phyloP scores from a whole-genome alignment of 495 filamentous ascomycete genomes.

The Podospora didyma region DNA sequence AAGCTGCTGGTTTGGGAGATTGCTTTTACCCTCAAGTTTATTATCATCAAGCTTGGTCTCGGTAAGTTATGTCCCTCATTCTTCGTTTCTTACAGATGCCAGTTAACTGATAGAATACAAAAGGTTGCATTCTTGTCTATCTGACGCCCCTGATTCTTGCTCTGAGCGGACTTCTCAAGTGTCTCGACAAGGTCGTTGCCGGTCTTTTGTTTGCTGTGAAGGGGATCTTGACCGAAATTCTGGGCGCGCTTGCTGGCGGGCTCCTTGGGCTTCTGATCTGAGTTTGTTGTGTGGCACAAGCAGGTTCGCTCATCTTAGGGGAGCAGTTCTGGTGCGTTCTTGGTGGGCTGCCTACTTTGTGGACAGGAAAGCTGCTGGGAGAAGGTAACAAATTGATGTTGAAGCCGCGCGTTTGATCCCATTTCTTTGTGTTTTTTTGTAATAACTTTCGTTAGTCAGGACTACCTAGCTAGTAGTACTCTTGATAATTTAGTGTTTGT shows the following conservation, averaged over 20 bases:
- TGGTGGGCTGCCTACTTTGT: too few species aligned
- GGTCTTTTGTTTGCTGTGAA: constrained; percentile 31
- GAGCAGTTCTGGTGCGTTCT: too few species aligned
- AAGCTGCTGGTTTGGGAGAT: constrained; percentile 34
- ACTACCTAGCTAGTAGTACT: too few species aligned
- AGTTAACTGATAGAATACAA: not conserved
- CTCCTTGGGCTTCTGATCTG: too few species aligned
- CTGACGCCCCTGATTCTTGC: constrained; percentile 31
- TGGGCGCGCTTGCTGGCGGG: constrained; percentile 28
- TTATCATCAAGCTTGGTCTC: constrained; percentile 36
- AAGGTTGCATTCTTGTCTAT: constrained; percentile 29
- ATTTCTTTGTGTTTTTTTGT: too few species aligned
- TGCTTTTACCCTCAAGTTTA: constrained; percentile 29
- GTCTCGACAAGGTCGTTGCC: constrained; percentile 32
- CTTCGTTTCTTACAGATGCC: not conserved
- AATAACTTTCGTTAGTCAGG: too few species aligned
- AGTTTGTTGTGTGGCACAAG: too few species aligned
- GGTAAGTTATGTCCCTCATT: constrained; percentile 20
- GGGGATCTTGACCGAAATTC: constrained; percentile 25
- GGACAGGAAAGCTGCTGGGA: too few species aligned
- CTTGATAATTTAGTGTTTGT: too few species aligned
- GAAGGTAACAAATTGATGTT: too few species aligned
- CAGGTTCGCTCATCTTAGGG: too few species aligned
- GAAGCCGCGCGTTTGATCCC: too few species aligned
- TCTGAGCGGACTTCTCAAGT: constrained; percentile 29